Evolutionary conservation across 2,329 filamentous ascomycete genomes (phyloP).

Genomic region (Phaeosphaeriaceae sp.): DNA sequence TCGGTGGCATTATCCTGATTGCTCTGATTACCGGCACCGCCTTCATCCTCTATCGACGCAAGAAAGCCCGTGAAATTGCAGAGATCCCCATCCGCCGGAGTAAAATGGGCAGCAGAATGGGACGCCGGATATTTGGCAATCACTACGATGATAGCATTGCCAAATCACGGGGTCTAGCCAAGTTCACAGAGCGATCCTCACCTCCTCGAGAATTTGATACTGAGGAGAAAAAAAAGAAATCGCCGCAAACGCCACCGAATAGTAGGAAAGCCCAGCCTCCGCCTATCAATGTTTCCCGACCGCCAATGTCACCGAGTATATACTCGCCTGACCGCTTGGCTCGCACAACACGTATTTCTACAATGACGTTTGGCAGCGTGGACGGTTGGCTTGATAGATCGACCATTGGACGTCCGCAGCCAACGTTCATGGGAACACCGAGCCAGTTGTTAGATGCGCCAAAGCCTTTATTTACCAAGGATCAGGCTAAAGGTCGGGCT

Average conservation of each 20-base stretch:
- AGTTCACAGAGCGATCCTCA: background rate
- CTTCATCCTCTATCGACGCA: conserved; percentile 13
- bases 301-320: conserved; percentile 3
- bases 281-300: background rate
- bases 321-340: conserved; percentile 1
- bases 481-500: conserved; percentile 8
- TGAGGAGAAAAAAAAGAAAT: background rate
- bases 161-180: background rate
- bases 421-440: conserved; percentile 15
- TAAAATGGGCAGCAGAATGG: conserved; percentile 24
- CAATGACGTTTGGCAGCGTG: conserved; percentile 14
- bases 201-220: background rate
- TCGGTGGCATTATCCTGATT: conserved; percentile 10
- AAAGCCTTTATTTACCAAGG: conserved; percentile 19
- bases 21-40: conserved; percentile 12
- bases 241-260: background rate
- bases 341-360: conserved; percentile 5
- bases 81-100: conserved; percentile 32
- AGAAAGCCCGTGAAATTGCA: conserved; percentile 11
- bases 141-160: conserved; percentile 2
- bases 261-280: background rate
- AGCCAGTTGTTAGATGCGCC: conserved; percentile 25
- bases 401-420: conserved; percentile 22
- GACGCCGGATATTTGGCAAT: conserved; percentile 21
- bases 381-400: conserved; percentile 20